These are phyloP conservation scores for Ustilago trichophora DNA, from an alignment of 1,284 basidiomycete species.

Conservation along the genomic window DNA sequence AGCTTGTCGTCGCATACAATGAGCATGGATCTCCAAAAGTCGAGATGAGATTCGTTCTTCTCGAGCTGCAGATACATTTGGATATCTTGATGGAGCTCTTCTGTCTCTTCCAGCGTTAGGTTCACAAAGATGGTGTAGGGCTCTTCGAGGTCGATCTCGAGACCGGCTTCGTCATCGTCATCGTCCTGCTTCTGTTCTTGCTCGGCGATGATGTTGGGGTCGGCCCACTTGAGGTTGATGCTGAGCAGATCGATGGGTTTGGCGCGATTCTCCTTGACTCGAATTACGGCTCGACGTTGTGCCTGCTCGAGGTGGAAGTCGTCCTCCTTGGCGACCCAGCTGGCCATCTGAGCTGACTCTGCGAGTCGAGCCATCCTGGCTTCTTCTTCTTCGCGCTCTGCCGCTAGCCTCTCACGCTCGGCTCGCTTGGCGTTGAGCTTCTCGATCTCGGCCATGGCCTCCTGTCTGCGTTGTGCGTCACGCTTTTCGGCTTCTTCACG, in stretches of 20 bases:
- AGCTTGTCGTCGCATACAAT: slow-evolving; percentile 91
- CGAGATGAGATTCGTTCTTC: slow-evolving; percentile 82
- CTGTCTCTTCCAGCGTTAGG: slow-evolving; percentile 83
- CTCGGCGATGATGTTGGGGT: slow-evolving; percentile 86
- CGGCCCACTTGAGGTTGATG: slow-evolving; percentile 63
- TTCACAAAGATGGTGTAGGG: slow-evolving; percentile 98
- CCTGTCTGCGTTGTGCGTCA: slow-evolving; percentile 82
- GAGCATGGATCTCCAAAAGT: slow-evolving; percentile 99
- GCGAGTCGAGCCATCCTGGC: slow-evolving; percentile 84
- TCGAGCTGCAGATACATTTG: slow-evolving; percentile 89
- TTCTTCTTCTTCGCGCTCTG: slow-evolving; percentile 89
- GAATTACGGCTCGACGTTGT: slow-evolving; percentile 85
- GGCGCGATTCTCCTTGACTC: slow-evolving; percentile 92
- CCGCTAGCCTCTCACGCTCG: slow-evolving; percentile 88
- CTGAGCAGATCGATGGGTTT: slow-evolving; percentile 64
- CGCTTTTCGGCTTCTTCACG: slow-evolving; percentile 80
- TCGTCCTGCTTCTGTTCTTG: slow-evolving; percentile 78
- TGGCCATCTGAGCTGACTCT: slow-evolving; percentile 95
- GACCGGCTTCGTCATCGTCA: slow-evolving; percentile 82
- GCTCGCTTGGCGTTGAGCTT: slow-evolving; percentile 87
- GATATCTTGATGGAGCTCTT: slow-evolving; percentile 93
- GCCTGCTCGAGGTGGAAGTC: slow-evolving; percentile 97
- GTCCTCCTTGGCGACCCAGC: slow-evolving; percentile 96
- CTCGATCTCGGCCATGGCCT: slow-evolving; percentile 88
- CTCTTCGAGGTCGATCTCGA: slow-evolving; percentile 98